Conservation (phyloP, 1,284 basidiomycete genomes). For the Coniferiporia weirii region DNA sequence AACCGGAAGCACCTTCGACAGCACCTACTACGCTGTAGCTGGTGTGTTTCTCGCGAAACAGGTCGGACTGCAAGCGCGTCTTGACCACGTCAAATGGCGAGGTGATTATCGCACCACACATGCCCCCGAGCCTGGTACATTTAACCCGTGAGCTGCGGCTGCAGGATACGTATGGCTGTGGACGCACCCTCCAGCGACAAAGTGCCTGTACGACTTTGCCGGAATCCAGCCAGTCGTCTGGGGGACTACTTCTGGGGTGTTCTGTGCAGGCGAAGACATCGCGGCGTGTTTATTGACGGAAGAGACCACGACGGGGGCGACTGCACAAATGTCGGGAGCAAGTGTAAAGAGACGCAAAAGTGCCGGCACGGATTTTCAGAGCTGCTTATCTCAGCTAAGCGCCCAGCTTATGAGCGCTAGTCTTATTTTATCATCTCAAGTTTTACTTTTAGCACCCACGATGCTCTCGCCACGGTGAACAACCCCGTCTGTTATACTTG, state of each 20-base stretch:
- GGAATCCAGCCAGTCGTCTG: conserved; percentile 42
- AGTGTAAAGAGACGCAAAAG: not conserved
- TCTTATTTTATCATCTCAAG: not conserved
- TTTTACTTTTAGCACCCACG: not conserved
- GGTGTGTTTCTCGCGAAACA: conserved; percentile 65
- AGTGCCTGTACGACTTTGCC: conserved; percentile 82
- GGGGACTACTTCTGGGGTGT: conserved; percentile 26
- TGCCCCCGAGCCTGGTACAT: conserved; percentile 76
- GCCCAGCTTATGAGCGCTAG: not conserved
- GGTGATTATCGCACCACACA: conserved; percentile 96
- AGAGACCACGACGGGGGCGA: conserved; percentile 3
- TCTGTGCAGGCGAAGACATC: conserved; percentile 23
- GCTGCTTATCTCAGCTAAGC: not conserved
- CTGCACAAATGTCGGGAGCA: not conserved
- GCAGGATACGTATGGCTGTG: not conserved
- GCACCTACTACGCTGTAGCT: conserved; percentile 39
- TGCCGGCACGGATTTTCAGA: not conserved
- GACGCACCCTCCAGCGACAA: conserved; percentile 83
- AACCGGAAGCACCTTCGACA: conserved; percentile 35
- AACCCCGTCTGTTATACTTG: not conserved
- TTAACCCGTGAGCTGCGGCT: not conserved
- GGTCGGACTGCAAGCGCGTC: conserved; percentile 89
- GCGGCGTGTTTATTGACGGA: not conserved
- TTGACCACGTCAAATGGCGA: conserved; percentile 98
- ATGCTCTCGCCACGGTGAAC: not conserved